phyloP scores from a whole-genome alignment of 805 yeast genomes.

The Ogataea philodendri region DNA sequence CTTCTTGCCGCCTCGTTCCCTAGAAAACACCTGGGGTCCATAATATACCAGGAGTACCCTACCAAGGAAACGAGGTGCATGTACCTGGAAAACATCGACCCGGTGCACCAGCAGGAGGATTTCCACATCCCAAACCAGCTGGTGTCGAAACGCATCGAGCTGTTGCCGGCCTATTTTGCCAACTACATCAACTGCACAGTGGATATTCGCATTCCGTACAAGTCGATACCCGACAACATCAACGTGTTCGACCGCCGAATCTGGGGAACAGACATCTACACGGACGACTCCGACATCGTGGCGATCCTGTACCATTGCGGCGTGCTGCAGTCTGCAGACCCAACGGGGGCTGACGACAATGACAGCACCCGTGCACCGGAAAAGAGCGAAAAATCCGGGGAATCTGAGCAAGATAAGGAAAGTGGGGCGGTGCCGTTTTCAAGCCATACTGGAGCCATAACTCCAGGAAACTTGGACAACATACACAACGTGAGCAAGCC shows the following conservation, averaged over 20 bases:
- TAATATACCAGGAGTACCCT: constrained; percentile 57
- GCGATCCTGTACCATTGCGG: constrained; percentile 77
- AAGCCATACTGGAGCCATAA: constrained; percentile 27
- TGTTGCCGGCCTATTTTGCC: constrained; percentile 31
- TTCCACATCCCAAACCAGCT: constrained; percentile 16
- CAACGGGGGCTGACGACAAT: no score
- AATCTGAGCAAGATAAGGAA: constrained; percentile 1
- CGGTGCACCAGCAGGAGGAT: constrained; percentile 24
- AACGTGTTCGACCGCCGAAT: constrained; percentile 50
- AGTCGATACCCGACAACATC: constrained; percentile 38
- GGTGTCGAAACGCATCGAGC: constrained; percentile 32
- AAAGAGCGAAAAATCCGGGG: constrained; percentile 3
- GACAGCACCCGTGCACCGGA: constrained; percentile 5
- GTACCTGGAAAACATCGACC: constrained; percentile 20
- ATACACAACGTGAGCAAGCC: constrained; percentile 33
- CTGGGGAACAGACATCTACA: constrained; percentile 93
- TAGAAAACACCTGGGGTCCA: constrained; percentile 49
- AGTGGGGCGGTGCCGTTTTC: constrained; percentile 17
- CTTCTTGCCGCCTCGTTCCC: constrained; percentile 41
- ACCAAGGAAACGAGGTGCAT: constrained; percentile 40
- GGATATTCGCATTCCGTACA: constrained; percentile 55
- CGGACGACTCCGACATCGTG: constrained; percentile 89
- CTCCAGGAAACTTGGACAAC: constrained; percentile 43
- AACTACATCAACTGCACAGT: constrained; percentile 46
- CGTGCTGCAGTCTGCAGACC: constrained; percentile 42